These are phyloP conservation scores for Boletus huronensis DNA, from an alignment of 768 basidiomycete genomes.

Conservation along the genomic window DNA sequence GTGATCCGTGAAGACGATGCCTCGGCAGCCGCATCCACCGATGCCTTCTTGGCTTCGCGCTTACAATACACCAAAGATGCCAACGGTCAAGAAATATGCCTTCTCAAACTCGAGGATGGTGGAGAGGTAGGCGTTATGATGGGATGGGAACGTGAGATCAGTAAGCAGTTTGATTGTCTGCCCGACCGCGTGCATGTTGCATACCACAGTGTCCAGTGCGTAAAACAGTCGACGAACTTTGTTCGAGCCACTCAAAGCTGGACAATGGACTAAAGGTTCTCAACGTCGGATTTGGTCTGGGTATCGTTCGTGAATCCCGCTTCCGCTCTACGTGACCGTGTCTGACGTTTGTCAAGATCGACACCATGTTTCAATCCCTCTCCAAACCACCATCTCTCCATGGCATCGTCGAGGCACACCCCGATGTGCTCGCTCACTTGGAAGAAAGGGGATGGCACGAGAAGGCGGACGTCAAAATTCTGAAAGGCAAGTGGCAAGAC, in stretches of 20 bases:
- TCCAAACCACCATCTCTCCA: conserved; percentile 62
- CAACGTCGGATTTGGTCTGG: conserved; percentile 93
- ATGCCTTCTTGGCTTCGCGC: conserved; percentile 66
- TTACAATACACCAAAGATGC: conserved; percentile 68
- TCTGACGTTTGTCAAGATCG: conserved; percentile 54
- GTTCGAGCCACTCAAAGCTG: conserved; percentile 46
- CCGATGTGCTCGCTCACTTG: conserved; percentile 85
- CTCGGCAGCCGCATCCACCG: conserved; percentile 59
- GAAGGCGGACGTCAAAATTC: conserved; percentile 69
- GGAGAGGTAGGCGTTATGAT: conserved; percentile 98
- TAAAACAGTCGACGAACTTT: conserved; percentile 69
- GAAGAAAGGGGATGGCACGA: conserved; percentile 72
- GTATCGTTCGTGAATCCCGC: conserved; percentile 56
- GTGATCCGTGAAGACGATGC: conserved; percentile 49
- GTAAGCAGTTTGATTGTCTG: conserved; percentile 33
- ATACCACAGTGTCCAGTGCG: conserved; percentile 50
- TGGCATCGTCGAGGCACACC: conserved; percentile 92
- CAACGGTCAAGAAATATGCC: conserved; percentile 79
- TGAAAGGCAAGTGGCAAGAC: conserved; percentile 96
- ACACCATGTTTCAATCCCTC: conserved; percentile 71
- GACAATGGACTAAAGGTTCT: conserved; percentile 58
- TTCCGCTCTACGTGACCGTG: not conserved
- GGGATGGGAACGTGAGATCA: conserved; percentile 93
- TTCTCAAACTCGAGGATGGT: conserved; percentile 54
- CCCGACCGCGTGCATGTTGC: conserved; percentile 3